Percentiles rank a stretch among this genome's conserved stretches.
Evolutionary conservation across 176 grass and related monocot genomes (phyloP).

Genomic region (Lolium perenne): DNA sequence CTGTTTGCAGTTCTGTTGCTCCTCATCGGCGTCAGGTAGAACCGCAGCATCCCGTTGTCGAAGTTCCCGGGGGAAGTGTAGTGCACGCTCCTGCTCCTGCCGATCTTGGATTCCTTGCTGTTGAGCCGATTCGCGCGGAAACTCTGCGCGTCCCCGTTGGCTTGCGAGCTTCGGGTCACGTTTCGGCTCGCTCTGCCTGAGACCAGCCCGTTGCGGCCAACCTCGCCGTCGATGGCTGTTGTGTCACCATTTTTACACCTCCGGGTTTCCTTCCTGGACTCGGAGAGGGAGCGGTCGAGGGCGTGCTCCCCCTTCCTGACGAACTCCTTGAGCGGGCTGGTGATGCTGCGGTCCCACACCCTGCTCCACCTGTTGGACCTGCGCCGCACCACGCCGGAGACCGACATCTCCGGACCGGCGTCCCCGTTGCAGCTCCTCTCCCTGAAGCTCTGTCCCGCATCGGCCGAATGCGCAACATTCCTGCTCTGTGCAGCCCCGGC

Average conservation of each 20-base stretch:
- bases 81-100: slow-evolving; percentile 94
- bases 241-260: slow-evolving; percentile 52
- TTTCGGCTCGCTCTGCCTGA: slow-evolving; percentile 45
- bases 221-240: slow-evolving; percentile 38
- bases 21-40: slow-evolving; percentile 96
- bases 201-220: slow-evolving; percentile 27
- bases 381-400: slow-evolving; percentile 44
- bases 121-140: slow-evolving; percentile 54
- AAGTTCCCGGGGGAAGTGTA: slow-evolving; percentile 87
- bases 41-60: slow-evolving; percentile 87
- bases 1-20: slow-evolving; percentile 60
- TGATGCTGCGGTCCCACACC: slow-evolving; percentile 84
- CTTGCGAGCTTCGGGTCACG: slow-evolving; percentile 36
- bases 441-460: neutral
- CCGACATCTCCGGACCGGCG: slow-evolving; percentile 24
- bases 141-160: slow-evolving; percentile 45
- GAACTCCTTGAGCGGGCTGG: slow-evolving; percentile 66
- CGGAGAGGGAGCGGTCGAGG: slow-evolving; percentile 76
- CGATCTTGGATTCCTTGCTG: slow-evolving; percentile 70
- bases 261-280: slow-evolving; percentile 65
- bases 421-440: neutral
- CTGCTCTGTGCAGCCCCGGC: slow-evolving; percentile 13
- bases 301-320: slow-evolving; percentile 66
- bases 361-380: slow-evolving; percentile 70
- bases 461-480: slow-evolving; percentile 1